Percentiles rank a stretch among this genome's conserved stretches.
Evolutionary conservation across 202 grass and related monocot genomes (phyloP).

Genomic region (Carex sylvatica): DNA sequence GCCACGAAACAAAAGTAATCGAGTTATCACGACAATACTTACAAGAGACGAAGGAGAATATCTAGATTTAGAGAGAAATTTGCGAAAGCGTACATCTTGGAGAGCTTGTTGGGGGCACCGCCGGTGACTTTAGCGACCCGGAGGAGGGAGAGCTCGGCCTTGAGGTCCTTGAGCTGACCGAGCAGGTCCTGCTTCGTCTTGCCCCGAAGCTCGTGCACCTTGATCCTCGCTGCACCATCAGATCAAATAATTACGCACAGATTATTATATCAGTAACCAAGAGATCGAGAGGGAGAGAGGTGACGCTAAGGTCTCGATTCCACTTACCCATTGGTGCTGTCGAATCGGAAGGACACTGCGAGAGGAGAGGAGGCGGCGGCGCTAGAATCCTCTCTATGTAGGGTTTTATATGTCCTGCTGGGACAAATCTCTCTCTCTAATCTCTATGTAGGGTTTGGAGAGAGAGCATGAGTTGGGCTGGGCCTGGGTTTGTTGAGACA

Average conservation of each 20-base stretch:
- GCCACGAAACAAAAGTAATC: neutral
- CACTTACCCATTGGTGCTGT: constrained; percentile 13
- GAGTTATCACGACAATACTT: neutral
- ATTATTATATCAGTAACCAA: neutral
- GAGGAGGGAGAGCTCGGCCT: constrained; percentile 79
- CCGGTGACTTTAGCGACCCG: constrained; percentile 84
- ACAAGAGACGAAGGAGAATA: neutral
- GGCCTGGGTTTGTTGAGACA: neutral
- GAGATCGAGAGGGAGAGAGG: neutral
- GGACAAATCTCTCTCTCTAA: neutral
- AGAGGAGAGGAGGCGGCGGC: neutral
- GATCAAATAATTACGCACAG: neutral
- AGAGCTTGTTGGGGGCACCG: constrained; percentile 84
- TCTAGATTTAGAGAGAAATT: neutral
- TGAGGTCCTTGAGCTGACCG: constrained; percentile 66
- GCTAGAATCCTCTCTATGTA: neutral
- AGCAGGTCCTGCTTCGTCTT: constrained; percentile 60
- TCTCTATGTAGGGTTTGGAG: neutral
- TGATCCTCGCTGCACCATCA: constrained; percentile 54
- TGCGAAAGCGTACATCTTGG: constrained; percentile 48
- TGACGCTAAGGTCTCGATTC: neutral
- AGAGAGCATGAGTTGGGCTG: neutral
- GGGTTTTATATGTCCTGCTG: constrained; percentile 7
- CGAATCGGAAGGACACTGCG: neutral
- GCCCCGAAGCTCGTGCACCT: constrained; percentile 68